Base-by-base conservation (phyloP, 2,329 filamentous ascomycete genomes). In the Colletotrichum lupini region DNA sequence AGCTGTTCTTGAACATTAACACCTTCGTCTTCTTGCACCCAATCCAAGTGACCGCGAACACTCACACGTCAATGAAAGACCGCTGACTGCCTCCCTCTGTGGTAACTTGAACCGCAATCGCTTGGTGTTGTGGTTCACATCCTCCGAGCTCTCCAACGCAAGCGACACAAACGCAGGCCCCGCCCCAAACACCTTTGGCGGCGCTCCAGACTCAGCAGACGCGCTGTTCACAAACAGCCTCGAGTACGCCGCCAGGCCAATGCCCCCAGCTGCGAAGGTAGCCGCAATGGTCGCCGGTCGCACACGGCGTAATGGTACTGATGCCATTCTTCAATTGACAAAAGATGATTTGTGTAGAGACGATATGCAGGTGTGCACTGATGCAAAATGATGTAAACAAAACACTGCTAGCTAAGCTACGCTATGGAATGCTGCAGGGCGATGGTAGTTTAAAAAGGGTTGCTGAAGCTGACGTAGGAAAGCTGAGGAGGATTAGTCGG, bases 91-190 rank as follows among this genome's bases (percentile, higher is more conserved):
- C 81, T 98, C 93, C 74, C 91, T 87, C 82, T 97, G 94, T 12
- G 94, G 94, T 53, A 98, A 91, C 79, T 92, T 92, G 85, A 99
- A 98, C 77, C 94, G 92, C 81, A 98, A 88, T 78, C 90, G 92
- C 91, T 98, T 98, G 78, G 95, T 97, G 88, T 98, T 98, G 89
- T 95, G 93, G 87, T 95, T 98, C 85, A 98, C 85, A 57, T 87
- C 84, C 85, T 97, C 93, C 63, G 95, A 89, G 69, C 92, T 91
- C 70, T 94, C 90, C 69, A 98, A 87, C 85, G 93, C 92, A 77
- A 98, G 89, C 74, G 91, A 92, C 75, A 98, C 83, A 85, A 95
- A 98, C 0, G 82, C 80, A 0, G 83, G 82, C 0, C 83, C 84
- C 0, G 75, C 71, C 2, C 80, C 80, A 70, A 85, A 84, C 1